Evolutionary conservation across 1,284 basidiomycete genomes (phyloP).

Genomic region (Trichosporon coremiiforme): DNA sequence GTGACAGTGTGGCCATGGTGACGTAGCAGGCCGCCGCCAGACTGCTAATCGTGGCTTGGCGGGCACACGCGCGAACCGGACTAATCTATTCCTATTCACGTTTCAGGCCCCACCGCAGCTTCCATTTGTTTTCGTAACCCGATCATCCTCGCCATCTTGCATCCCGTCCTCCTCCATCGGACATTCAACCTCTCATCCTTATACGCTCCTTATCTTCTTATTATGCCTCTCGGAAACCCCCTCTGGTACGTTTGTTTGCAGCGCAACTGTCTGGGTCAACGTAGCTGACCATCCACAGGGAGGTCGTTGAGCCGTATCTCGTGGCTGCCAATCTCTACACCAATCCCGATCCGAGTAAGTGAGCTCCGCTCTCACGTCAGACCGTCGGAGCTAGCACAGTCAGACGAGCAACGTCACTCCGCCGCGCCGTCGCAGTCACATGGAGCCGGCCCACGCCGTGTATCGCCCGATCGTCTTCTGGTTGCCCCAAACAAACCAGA

Average conservation of each 20-base stretch:
- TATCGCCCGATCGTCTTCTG: too few species aligned
- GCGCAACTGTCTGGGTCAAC: not conserved
- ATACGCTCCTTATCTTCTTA: constrained; percentile 1
- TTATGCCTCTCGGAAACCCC: constrained; percentile 39
- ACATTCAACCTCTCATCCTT: not conserved
- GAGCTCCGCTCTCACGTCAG: too few species aligned
- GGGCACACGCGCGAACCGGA: not conserved
- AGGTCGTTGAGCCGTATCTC: constrained; percentile 51
- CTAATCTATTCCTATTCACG: constrained; percentile 12
- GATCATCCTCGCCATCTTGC: not conserved
- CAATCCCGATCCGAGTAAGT: constrained; percentile 51
- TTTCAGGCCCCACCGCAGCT: not conserved
- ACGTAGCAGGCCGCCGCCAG: constrained; percentile 7
- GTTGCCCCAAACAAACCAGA: not conserved
- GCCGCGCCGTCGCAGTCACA: not conserved
- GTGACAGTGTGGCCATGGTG: not conserved
- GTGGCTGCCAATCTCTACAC: constrained; percentile 42
- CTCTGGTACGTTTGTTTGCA: constrained; percentile 26
- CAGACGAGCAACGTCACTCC: not conserved
- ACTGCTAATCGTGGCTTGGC: not conserved
- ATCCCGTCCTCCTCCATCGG: not conserved
- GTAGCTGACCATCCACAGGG: constrained; percentile 36
- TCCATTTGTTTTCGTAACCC: constrained; percentile 24
- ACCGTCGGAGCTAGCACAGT: not conserved
- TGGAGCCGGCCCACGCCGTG: too few species aligned